Evolutionary conservation across 2,329 filamentous ascomycete species (phyloP).

Genomic region (Tolypocladium inflatum): DNA sequence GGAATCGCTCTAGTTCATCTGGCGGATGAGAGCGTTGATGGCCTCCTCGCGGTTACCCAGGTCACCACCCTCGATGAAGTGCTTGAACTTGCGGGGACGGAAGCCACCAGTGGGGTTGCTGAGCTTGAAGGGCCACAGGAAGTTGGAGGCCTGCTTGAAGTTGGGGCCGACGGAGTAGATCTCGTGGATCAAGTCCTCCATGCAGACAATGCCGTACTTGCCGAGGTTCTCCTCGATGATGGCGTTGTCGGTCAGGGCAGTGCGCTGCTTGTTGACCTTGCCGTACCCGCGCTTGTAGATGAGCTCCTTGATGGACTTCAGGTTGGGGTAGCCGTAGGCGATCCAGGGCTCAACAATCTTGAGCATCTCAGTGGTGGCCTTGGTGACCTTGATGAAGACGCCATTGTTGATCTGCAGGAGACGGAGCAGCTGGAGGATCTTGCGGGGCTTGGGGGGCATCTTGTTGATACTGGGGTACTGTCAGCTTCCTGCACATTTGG

Average conservation of each 20-base stretch:
- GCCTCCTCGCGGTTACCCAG: slow-evolving; percentile 96
- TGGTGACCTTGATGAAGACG: slow-evolving; percentile 95
- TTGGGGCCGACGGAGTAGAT: slow-evolving; percentile 98
- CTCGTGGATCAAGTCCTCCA: slow-evolving; percentile 99
- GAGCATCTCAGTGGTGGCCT: slow-evolving; percentile 95
- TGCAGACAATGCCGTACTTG: slow-evolving; percentile 98
- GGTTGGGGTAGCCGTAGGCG: slow-evolving; percentile 98
- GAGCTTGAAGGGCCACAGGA: slow-evolving; percentile 99
- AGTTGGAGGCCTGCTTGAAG: slow-evolving; percentile 99
- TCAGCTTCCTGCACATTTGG: neutral
- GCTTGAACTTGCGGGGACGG: slow-evolving; percentile 95
- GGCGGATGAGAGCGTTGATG: slow-evolving; percentile 92
- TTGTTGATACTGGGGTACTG: slow-evolving; percentile 83
- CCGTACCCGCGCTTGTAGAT: slow-evolving; percentile 99
- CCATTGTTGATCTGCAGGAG: slow-evolving; percentile 99
- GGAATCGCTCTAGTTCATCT: slow-evolving; percentile 75
- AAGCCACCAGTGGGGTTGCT: slow-evolving; percentile 97
- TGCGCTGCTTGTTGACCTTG: slow-evolving; percentile 97
- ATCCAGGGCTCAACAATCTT: slow-evolving; percentile 99
- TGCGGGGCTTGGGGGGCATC: slow-evolving; percentile 99
- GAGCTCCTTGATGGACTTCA: slow-evolving; percentile 98
- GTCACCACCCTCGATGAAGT: slow-evolving; percentile 98
- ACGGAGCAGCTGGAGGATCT: slow-evolving; percentile 98
- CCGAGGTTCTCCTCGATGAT: slow-evolving; percentile 95
- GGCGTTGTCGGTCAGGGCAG: slow-evolving; percentile 93